Evolutionary conservation across 441 rosid species (phyloP), one percentile per base, ranked within the genome.

Genomic region (Raphanus hybrid): DNA sequence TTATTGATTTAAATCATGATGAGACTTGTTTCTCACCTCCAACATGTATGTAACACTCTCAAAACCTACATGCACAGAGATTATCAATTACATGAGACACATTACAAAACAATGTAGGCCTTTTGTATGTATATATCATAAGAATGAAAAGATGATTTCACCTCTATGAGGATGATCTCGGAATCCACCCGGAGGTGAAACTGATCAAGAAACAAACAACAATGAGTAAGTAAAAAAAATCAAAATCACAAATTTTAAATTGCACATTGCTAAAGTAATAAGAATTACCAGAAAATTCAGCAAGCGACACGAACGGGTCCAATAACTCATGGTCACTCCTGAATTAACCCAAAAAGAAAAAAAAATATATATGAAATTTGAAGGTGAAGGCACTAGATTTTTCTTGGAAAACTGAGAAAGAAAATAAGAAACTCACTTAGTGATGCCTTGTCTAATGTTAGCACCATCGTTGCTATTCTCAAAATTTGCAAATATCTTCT

Each of bases 121-220:
- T 45, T 62, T 34, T 58, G 32, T 50, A 20, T 5, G 29, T n/a
- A 8, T 55, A 2, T 15, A 15, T 3, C 41, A 23, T 34, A 61
- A 45, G 27, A 59, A 48, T 15, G 43, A 20, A 67, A 41, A 23
- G 5, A 2, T 70, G 48, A 78, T 27, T 78, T 64, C 75, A 92
- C 98, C 99, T 92, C 98, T 86, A 59, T 95, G 99, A 3, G 99
- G 99, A 84, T 95, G 99, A 74, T 95, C 98, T 41, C 91, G 89
- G 70, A 92, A 92, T 78, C 99, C 99, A 86, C 92, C 98, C 7
- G 96, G 97, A 77, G 89, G 86, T 62, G 94, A 63, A 77, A 89
- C 99, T 95, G 87, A 59, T 41, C 55, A 54, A 34, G 52, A 6
- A 70, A 8, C 34, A 57, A 57, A 7, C 12, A 18, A 18, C n/a